Evolutionary conservation across 1,284 basidiomycete species (phyloP), one percentile per base, ranked within the genome.

Genomic region (Heliocybe sulcata): DNA sequence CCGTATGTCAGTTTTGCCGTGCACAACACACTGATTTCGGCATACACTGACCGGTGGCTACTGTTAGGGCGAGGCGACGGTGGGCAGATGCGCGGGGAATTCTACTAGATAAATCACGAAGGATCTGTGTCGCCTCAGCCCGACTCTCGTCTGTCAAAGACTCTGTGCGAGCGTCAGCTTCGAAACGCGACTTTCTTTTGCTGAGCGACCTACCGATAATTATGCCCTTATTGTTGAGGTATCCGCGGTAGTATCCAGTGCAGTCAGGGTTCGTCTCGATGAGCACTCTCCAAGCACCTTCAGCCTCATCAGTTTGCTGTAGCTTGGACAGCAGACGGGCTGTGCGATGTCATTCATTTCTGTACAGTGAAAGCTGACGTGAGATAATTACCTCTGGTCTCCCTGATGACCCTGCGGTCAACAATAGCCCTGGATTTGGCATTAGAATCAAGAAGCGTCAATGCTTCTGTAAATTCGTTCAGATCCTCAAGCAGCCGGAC

Each of bases 181-280:
- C 42, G 42, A 45, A n/a, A n/a, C n/a, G n/a, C n/a, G n/a, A n/a
- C n/a, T n/a, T n/a, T n/a, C n/a, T n/a, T n/a, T n/a, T n/a, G 16
- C 4, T 4, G 20, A 26, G 25, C 25, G 55, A 71, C 75, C 57
- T 61, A 91, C 89, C 79, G 19, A 91, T 68, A 59, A 85, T 77
- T 47, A 92, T 72, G 2, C 81, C 85, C 56, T 84, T 80, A 61
- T 83, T 82, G 11, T 71, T 68, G 26, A 97, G 77, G 65, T 87
- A 89, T 2, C 84, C 87, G 29, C 74, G 72, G 73, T 94, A 95
- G 69, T 94, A 94, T 53, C 83, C 82, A 63, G 86, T 81, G 65
- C 82, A 85, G 62, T 98, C 94, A 1, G 92, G 76, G 65, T 98
- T 98, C 65, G 87, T 85, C 56, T 92, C 85, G 54, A 99, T 82